phyloP scores from a whole-genome alignment of 2,329 filamentous ascomycete genomes.

The Neonectria neomacrospora region DNA sequence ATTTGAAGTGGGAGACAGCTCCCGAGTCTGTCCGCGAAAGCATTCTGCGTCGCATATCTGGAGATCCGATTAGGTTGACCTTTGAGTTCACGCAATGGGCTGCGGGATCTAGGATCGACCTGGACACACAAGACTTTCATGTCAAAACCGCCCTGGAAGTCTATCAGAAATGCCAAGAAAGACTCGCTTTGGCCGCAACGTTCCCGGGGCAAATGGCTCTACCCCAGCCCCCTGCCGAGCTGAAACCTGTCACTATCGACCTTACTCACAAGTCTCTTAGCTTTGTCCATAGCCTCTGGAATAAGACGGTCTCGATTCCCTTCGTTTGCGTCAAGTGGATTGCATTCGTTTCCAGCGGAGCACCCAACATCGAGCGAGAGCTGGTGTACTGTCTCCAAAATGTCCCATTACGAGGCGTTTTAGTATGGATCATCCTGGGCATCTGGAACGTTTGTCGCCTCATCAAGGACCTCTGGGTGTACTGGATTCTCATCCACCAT shows the following conservation, averaged over 20 bases:
- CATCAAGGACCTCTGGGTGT: constrained; percentile 29
- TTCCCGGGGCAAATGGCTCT: constrained; percentile 3
- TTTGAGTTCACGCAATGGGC: constrained; percentile 24
- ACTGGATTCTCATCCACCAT: constrained; percentile 29
- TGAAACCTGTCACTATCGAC: constrained; percentile 13
- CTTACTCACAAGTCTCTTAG: background rate
- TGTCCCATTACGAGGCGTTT: background rate
- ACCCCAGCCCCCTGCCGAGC: constrained; percentile 4
- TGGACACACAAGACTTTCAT: constrained; percentile 25
- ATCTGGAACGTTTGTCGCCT: constrained; percentile 28
- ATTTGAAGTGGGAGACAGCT: constrained; percentile 23
- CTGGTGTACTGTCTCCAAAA: constrained; percentile 18
- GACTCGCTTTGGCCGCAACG: background rate
- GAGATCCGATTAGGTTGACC: constrained; percentile 15
- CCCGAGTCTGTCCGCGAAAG: constrained; percentile 23
- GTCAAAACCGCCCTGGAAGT: constrained; percentile 22
- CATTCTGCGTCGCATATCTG: constrained; percentile 20
- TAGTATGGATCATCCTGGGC: constrained; percentile 17
- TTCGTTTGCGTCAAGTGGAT: constrained; percentile 27
- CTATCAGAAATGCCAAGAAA: constrained; percentile 20
- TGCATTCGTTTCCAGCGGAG: constrained; percentile 25
- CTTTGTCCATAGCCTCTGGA: constrained; percentile 7
- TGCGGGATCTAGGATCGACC: constrained; percentile 13
- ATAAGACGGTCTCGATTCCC: background rate
- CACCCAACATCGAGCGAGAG: constrained; percentile 29